Conservation (phyloP, 768 basidiomycete species). For the Amanita subjunquillea region DNA sequence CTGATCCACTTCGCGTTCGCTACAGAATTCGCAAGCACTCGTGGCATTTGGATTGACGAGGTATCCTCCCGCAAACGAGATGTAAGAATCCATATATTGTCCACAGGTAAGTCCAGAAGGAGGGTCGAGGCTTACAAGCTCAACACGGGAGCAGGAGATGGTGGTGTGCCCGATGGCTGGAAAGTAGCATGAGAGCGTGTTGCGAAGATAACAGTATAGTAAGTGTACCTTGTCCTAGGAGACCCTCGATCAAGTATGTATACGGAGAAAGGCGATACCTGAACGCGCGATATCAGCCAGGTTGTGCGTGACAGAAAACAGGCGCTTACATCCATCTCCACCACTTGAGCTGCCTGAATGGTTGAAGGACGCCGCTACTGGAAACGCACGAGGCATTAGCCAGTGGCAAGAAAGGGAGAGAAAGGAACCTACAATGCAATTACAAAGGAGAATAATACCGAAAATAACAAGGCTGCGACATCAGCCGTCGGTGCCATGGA, state of each 20-base stretch:
- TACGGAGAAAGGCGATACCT: constrained; percentile 37
- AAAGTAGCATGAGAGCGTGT: neutral
- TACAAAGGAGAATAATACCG: constrained; percentile 45
- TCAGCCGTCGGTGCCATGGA: constrained; percentile 45
- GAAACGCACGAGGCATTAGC: neutral
- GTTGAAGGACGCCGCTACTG: constrained; percentile 55
- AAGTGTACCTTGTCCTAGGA: constrained; percentile 19
- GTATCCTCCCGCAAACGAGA: constrained; percentile 41
- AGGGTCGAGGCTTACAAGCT: constrained; percentile 43
- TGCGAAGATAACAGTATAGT: neutral
- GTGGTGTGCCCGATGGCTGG: constrained; percentile 27
- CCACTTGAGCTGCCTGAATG: constrained; percentile 46
- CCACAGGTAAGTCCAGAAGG: constrained; percentile 43
- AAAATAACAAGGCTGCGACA: constrained; percentile 43
- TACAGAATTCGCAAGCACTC: constrained; percentile 45
- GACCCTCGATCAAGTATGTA: constrained; percentile 44
- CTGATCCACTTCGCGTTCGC: constrained; percentile 42
- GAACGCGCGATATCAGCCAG: neutral
- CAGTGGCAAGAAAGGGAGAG: neutral
- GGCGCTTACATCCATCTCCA: constrained; percentile 53
- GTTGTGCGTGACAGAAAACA: too few species aligned
- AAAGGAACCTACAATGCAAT: constrained; percentile 35
- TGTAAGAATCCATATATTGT: constrained; percentile 43
- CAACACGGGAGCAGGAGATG: constrained; percentile 39
- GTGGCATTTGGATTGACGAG: constrained; percentile 43